These are phyloP conservation scores for Candida wancherniae DNA, from an alignment of 805 yeast species.

Conservation along the genomic window DNA sequence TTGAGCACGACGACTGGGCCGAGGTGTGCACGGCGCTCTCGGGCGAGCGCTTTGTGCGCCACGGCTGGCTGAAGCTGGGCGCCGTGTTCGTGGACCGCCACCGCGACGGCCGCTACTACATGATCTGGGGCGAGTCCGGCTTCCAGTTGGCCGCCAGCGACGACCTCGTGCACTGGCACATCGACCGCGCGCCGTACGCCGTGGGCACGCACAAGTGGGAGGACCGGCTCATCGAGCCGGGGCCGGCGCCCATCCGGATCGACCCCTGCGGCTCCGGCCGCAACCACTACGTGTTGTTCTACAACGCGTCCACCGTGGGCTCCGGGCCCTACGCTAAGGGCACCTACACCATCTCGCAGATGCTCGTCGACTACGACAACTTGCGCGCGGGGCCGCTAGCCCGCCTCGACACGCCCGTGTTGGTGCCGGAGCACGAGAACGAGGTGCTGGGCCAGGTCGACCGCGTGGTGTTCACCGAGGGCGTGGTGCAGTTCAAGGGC, in stretches of 20 bases:
- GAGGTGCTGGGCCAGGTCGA: slow-evolving; percentile 38
- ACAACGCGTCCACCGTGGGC: slow-evolving; percentile 37
- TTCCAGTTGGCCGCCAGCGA: slow-evolving; percentile 33
- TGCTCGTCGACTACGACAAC: slow-evolving; percentile 38
- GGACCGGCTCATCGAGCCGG: slow-evolving; percentile 36
- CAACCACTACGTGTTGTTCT: slow-evolving; percentile 34
- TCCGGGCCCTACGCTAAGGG: slow-evolving; percentile 25
- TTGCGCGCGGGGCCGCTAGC: slow-evolving; percentile 33
- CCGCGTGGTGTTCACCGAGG: slow-evolving; percentile 40
- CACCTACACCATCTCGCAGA: slow-evolving; percentile 35
- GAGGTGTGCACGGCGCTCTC: slow-evolving; percentile 26
- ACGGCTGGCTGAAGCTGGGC: slow-evolving; percentile 40
- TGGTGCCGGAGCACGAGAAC: slow-evolving; percentile 30
- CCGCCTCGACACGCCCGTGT: slow-evolving; percentile 31
- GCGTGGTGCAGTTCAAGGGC: slow-evolving; percentile 38
- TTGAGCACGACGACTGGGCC: slow-evolving; percentile 24
- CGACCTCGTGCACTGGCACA: slow-evolving; percentile 34
- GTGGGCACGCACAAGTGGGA: slow-evolving; percentile 28
- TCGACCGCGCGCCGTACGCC: slow-evolving; percentile 22
- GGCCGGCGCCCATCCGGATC: slow-evolving; percentile 39
- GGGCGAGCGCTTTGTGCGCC: slow-evolving; percentile 24
- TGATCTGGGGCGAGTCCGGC: slow-evolving; percentile 42
- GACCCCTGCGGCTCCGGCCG: slow-evolving; percentile 16
- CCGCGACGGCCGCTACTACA: slow-evolving; percentile 33
- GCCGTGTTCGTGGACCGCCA: slow-evolving; percentile 32